A percentile compares a stretch with the other conserved stretches of the same genome.
phyloP scores from a whole-genome alignment of 2,329 filamentous ascomycete species.

The Aspergillus ruber region DNA sequence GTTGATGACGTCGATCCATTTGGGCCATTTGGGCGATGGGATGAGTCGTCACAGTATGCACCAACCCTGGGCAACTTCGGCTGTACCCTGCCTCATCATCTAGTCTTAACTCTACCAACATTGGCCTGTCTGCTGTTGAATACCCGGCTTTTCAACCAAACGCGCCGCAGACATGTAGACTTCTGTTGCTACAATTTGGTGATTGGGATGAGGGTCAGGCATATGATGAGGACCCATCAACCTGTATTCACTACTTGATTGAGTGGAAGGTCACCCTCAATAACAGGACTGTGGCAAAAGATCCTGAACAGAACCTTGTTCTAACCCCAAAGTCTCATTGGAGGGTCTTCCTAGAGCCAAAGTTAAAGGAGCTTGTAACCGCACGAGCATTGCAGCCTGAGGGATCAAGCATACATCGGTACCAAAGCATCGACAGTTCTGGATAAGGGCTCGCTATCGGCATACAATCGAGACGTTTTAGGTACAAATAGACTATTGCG shows the following conservation, averaged over 20 bases:
- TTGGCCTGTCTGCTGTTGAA: background rate
- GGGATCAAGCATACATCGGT: too few species aligned
- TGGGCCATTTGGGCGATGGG: too few species aligned
- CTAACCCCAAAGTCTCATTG: background rate
- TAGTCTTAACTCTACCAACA: background rate
- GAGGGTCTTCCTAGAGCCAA: background rate
- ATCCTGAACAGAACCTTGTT: constrained; percentile 1
- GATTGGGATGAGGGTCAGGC: constrained; percentile 2
- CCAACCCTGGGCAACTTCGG: too few species aligned
- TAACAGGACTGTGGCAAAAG: constrained; percentile 6
- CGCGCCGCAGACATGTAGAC: background rate
- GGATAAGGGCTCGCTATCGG: too few species aligned
- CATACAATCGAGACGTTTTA: too few species aligned
- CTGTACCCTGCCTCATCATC: too few species aligned
- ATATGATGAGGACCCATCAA: constrained; percentile 6
- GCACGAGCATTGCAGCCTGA: too few species aligned
- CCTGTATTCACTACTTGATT: constrained; percentile 7
- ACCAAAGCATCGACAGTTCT: too few species aligned
- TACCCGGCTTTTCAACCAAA: background rate
- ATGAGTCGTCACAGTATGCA: too few species aligned
- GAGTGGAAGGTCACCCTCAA: constrained; percentile 10
- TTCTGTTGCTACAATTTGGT: background rate
- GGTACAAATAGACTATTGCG: too few species aligned
- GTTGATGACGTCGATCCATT: too few species aligned
- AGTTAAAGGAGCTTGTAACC: background rate